Percentiles rank a stretch among this genome's conserved stretches.
phyloP scores from a whole-genome alignment of 2,329 filamentous ascomycete species.

The Neopestalotiopsis sp. region DNA sequence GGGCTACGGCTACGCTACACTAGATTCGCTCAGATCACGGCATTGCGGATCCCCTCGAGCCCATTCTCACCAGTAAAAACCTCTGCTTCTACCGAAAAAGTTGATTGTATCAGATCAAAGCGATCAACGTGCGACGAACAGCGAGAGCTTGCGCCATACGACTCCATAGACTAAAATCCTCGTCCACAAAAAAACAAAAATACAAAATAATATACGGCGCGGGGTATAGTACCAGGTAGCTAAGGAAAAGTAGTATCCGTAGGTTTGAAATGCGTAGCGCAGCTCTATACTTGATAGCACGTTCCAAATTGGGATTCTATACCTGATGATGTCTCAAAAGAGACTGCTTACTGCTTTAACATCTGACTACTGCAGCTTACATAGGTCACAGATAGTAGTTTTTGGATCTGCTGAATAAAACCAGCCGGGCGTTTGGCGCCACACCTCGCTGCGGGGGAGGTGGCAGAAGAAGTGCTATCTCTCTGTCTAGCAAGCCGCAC shows the following conservation, averaged over 20 bases:
- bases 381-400: neutral
- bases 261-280: no score
- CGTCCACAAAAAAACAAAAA: neutral
- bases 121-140: slow-evolving; percentile 6
- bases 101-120: slow-evolving; percentile 5
- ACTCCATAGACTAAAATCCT: neutral
- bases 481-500: neutral
- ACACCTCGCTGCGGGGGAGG: neutral
- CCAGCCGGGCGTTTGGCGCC: neutral
- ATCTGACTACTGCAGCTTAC: neutral
- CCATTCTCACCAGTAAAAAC: neutral
- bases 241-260: neutral
- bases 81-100: neutral
- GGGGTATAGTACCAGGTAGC: neutral
- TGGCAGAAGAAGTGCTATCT: neutral
- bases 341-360: neutral
- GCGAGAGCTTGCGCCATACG: neutral
- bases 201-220: neutral
- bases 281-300: neutral
- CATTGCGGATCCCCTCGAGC: neutral
- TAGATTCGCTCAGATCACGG: slow-evolving; percentile 14
- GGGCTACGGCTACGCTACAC: neutral
- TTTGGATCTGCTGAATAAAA: neutral
- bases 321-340: neutral
- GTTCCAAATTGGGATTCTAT: slow-evolving; percentile 1